Conservation (phyloP, 805 yeast species). For the Sungouiella thailandica region DNA sequence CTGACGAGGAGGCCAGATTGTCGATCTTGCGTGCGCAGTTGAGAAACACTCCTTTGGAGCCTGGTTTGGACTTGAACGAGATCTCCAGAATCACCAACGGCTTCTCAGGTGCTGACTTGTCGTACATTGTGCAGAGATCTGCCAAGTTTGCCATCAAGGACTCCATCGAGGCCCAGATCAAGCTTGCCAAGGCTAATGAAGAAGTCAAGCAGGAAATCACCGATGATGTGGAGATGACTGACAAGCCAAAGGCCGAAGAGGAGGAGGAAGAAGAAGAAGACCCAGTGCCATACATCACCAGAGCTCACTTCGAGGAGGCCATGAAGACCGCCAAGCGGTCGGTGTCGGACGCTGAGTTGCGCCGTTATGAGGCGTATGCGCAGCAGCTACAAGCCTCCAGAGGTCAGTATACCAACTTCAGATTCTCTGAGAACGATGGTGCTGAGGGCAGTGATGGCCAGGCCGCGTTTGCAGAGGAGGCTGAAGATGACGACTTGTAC, state of each 20-base stretch:
- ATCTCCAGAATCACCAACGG: slow-evolving; percentile 95
- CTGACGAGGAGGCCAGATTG: slow-evolving; percentile 91
- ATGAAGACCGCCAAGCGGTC: slow-evolving; percentile 99
- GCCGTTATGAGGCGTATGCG: slow-evolving; percentile 98
- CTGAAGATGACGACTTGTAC: slow-evolving; percentile 30
- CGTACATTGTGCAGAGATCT: slow-evolving; percentile 95
- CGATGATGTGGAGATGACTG: slow-evolving; percentile 48
- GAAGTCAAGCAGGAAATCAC: slow-evolving; percentile 23
- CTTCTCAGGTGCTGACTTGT: slow-evolving; percentile 98
- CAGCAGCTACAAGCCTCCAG: slow-evolving; percentile 95
- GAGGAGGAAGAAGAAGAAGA: slow-evolving; percentile 73
- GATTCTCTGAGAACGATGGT: slow-evolving; percentile 55
- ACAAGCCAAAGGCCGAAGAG: slow-evolving; percentile 32
- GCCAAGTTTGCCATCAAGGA: slow-evolving; percentile 99
- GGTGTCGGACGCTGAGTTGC: slow-evolving; percentile 93
- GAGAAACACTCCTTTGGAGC: slow-evolving; percentile 97
- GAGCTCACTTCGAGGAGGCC: slow-evolving; percentile 95
- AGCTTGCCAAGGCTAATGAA: slow-evolving; percentile 33
- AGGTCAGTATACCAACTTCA: slow-evolving; percentile 88
- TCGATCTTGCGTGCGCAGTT: slow-evolving; percentile 93
- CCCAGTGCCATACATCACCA: slow-evolving; percentile 92
- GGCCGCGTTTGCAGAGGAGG: slow-evolving; percentile 46
- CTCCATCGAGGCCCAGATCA: slow-evolving; percentile 75
- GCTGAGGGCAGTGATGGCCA: slow-evolving; percentile 24
- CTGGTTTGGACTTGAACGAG: slow-evolving; percentile 82